Evolutionary conservation across 176 grass and related monocot genomes (phyloP).

Genomic region (Triticum turgidum): DNA sequence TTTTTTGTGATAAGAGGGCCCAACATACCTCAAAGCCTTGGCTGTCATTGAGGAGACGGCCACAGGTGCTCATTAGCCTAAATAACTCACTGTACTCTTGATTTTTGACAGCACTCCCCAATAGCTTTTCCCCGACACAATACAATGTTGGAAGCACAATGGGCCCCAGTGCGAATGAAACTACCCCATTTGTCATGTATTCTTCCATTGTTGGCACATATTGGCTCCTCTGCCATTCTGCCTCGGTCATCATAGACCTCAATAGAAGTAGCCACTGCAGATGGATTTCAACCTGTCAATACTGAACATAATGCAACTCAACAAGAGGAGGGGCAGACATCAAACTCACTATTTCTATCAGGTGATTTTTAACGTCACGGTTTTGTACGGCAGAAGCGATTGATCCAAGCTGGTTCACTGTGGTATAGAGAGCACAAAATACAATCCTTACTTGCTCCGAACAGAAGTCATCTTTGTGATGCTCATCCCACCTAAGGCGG

Average conservation of each 20-base stretch:
- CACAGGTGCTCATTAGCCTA: conserved; percentile 56
- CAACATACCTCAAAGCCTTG: conserved; percentile 53
- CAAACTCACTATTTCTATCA: conserved; percentile 59
- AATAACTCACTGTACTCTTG: conserved; percentile 56
- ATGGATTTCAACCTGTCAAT: not conserved
- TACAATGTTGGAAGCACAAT: conserved; percentile 67
- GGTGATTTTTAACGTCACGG: conserved; percentile 46
- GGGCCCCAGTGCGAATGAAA: conserved; percentile 61
- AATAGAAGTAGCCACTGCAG: conserved; percentile 58
- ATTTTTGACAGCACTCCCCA: conserved; percentile 19
- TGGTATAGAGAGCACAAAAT: conserved; percentile 53
- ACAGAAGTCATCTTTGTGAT: not conserved
- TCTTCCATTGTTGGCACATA: conserved; percentile 50
- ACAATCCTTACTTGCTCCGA: conserved; percentile 67
- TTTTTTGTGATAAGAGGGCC: not conserved
- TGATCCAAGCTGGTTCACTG: conserved; percentile 58
- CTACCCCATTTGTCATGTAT: conserved; percentile 53
- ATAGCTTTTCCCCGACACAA: conserved; percentile 48
- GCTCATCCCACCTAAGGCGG: not conserved
- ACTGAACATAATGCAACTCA: not conserved
- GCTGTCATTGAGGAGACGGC: conserved; percentile 65
- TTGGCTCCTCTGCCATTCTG: conserved; percentile 40
- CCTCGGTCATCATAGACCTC: conserved; percentile 66
- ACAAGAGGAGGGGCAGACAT: not conserved
- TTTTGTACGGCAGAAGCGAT: conserved; percentile 54